Evolutionary conservation across 257 asterid genomes (phyloP).

Genomic region (Gentiana dahurica): DNA sequence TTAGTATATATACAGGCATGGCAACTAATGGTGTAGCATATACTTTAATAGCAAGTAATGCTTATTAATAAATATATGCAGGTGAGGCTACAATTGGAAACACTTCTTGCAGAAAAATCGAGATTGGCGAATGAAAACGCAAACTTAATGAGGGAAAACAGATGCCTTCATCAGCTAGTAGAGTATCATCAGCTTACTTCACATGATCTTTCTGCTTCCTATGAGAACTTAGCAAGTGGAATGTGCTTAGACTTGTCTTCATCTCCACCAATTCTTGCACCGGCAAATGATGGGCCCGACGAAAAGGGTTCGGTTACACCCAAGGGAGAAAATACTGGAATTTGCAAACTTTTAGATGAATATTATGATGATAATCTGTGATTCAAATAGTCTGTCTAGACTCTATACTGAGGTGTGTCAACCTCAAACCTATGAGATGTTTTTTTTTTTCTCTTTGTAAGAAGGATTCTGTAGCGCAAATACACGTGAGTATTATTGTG

Average conservation of each 20-base stretch:
- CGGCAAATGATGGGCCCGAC: not conserved
- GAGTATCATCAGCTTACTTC: conserved; percentile 88
- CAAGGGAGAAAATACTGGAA: conserved; percentile 22
- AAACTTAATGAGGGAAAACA: conserved; percentile 73
- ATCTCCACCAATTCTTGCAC: conserved; percentile 24
- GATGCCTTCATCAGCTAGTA: conserved; percentile 72
- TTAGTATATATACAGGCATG: too few relatives aligned
- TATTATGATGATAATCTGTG: conserved; percentile 41
- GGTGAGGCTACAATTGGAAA: conserved; percentile 94
- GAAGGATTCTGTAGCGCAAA: too few relatives aligned
- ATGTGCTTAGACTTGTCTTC: conserved; percentile 66
- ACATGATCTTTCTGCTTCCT: conserved; percentile 81
- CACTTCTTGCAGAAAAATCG: conserved; percentile 84
- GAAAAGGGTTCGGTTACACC: conserved; percentile 14
- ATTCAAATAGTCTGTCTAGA: not conserved
- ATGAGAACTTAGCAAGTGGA: conserved; percentile 59
- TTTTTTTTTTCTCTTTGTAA: too few relatives aligned
- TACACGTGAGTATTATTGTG: too few relatives aligned
- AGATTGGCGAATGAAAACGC: conserved; percentile 83
- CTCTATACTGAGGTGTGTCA: too few relatives aligned
- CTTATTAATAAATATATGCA: conserved; percentile 10
- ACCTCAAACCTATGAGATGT: too few relatives aligned
- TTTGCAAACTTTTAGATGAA: conserved; percentile 45
- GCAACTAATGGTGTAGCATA: too few relatives aligned
- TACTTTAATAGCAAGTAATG: not conserved